Evolutionary conservation across 2,329 filamentous ascomycete species (phyloP).

Genomic region (Decorospora gaudefroyi): DNA sequence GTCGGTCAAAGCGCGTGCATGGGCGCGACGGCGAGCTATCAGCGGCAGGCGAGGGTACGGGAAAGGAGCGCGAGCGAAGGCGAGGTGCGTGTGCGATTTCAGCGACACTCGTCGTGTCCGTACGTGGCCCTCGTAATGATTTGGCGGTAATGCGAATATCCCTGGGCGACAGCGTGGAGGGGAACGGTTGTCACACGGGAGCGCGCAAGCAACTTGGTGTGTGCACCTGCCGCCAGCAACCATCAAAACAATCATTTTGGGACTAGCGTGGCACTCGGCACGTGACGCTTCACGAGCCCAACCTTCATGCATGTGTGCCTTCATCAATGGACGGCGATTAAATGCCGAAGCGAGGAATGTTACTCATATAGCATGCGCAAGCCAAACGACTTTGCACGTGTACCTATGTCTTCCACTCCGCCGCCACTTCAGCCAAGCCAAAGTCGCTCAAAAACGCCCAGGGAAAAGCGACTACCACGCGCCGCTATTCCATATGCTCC

Average conservation of each 20-base stretch:
- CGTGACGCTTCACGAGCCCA: too few relatives aligned
- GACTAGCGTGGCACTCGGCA: conserved; percentile 15
- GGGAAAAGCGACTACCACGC: conserved; percentile 29
- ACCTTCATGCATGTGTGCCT: too few relatives aligned
- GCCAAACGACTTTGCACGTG: conserved; percentile 5
- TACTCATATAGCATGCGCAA: too few relatives aligned
- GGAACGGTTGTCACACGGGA: conserved; percentile 32
- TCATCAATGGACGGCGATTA: background rate
- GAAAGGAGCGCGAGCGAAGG: conserved; percentile 9
- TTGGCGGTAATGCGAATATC: conserved; percentile 43
- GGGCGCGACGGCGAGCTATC: conserved; percentile 28
- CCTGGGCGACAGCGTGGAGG: conserved; percentile 28
- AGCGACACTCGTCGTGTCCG: conserved; percentile 7
- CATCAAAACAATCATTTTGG: conserved; percentile 19
- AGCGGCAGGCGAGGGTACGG: too few relatives aligned
- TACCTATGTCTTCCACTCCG: conserved; percentile 14
- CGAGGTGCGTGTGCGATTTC: conserved; percentile 7
- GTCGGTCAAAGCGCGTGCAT: conserved; percentile 46
- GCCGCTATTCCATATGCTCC: conserved; percentile 36
- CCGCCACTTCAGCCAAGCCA: background rate
- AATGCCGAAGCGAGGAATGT: too few relatives aligned
- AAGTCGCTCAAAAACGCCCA: conserved; percentile 26
- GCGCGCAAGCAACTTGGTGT: conserved; percentile 34
- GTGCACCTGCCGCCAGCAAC: conserved; percentile 23
- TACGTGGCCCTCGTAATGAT: conserved; percentile 34